These are phyloP conservation scores for Hymenoscyphus albidus DNA, from an alignment of 2,329 filamentous ascomycete species.

Conservation along the genomic window DNA sequence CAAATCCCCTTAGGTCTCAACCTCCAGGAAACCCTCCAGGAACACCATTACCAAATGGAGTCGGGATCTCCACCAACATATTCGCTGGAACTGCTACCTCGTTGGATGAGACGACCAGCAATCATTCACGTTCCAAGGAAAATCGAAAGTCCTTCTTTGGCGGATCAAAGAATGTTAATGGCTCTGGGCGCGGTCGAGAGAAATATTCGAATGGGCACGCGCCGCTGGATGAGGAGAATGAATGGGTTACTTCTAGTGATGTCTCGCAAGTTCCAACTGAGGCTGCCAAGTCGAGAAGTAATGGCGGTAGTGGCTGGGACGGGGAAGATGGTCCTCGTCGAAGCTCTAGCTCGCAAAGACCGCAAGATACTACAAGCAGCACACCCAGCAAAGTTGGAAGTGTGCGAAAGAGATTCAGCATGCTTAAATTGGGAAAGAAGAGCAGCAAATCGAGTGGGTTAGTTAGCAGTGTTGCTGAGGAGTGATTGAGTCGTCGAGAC, in stretches of 20 bases:
- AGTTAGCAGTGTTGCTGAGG: slow-evolving; percentile 29
- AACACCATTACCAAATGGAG: slow-evolving; percentile 11
- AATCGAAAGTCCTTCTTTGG: slow-evolving; percentile 25
- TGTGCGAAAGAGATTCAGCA: slow-evolving; percentile 33
- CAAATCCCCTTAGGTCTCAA: slow-evolving; percentile 10
- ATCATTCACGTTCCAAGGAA: slow-evolving; percentile 18
- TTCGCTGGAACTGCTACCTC: background rate
- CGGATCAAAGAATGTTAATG: slow-evolving; percentile 7
- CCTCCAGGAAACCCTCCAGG: slow-evolving; percentile 8
- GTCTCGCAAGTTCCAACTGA: slow-evolving; percentile 1
- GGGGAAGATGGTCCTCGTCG: slow-evolving; percentile 13
- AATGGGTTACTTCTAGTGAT: slow-evolving; percentile 39
- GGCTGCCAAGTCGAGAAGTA: slow-evolving; percentile 6
- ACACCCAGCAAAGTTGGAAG: slow-evolving; percentile 32
- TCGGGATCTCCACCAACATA: slow-evolving; percentile 9
- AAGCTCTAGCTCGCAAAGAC: slow-evolving; percentile 22
- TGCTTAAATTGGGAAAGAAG: slow-evolving; percentile 36
- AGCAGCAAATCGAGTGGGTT: slow-evolving; percentile 34
- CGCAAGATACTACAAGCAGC: slow-evolving; percentile 20
- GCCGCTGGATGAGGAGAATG: slow-evolving; percentile 7
- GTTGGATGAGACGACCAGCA: slow-evolving; percentile 3
- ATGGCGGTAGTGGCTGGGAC: slow-evolving; percentile 1
- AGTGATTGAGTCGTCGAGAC: slow-evolving; percentile 17
- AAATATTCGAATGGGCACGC: background rate
- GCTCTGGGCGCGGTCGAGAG: slow-evolving; percentile 5